A percentile compares a stretch with the other conserved stretches of the same genome.
These are phyloP conservation scores for Cucumis melo DNA, from an alignment of 306 rosid species.

Conservation along the genomic window DNA sequence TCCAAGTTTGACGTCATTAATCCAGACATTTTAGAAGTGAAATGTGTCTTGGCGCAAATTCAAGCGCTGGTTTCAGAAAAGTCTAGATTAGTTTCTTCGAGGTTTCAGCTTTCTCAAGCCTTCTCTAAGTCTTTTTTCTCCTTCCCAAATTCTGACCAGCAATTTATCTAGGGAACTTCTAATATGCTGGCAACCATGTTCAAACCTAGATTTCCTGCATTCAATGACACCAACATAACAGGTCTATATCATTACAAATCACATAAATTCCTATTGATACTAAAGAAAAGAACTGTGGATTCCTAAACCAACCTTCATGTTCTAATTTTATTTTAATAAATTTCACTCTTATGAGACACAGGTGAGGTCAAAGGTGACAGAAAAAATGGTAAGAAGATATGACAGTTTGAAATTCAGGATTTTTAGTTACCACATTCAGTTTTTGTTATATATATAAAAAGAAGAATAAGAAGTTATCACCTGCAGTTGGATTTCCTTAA, in stretches of 20 bases:
- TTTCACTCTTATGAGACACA: background rate
- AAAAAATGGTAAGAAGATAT: background rate
- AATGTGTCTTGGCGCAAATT: no score
- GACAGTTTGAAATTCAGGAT: background rate
- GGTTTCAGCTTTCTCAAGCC: no score
- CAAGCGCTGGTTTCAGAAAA: no score
- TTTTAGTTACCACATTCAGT: background rate
- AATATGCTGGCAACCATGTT: slow-evolving; percentile 93
- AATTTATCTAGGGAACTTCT: no score
- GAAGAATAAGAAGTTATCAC: background rate
- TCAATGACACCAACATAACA: slow-evolving; percentile 93
- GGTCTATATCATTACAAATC: slow-evolving; percentile 19
- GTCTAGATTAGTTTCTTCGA: no score
- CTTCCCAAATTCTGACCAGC: no score
- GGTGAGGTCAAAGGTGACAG: background rate
- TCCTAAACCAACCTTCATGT: background rate
- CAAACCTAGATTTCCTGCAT: slow-evolving; percentile 96
- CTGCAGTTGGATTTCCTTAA: background rate
- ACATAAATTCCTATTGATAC: no score
- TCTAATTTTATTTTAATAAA: background rate
- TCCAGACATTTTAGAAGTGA: no score
- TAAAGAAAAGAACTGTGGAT: no score
- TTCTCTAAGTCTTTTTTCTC: no score
- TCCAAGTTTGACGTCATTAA: no score
- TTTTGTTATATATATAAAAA: no score